These are phyloP conservation scores for Holtermanniella nyarrowii DNA, from an alignment of 768 basidiomycete genomes.

Conservation along the genomic window DNA sequence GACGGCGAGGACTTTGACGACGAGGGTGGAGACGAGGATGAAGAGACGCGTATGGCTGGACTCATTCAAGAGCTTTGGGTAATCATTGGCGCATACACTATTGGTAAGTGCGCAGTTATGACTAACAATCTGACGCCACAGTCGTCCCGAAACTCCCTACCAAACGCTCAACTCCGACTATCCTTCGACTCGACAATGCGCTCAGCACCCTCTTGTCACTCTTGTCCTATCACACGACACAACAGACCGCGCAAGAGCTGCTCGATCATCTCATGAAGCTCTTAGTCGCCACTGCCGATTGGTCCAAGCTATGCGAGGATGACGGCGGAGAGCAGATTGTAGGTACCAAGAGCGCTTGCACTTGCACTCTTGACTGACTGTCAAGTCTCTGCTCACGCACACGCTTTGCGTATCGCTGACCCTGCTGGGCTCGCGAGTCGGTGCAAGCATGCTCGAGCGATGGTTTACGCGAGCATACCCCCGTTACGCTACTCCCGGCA, in stretches of 20 bases:
- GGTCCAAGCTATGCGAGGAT: slow-evolving; percentile 5
- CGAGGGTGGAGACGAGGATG: slow-evolving; percentile 8
- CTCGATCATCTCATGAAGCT: slow-evolving; percentile 1
- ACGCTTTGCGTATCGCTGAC: slow-evolving; percentile 10
- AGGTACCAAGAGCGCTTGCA: neutral
- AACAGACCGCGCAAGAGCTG: slow-evolving; percentile 1
- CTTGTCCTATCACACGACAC: slow-evolving; percentile 7
- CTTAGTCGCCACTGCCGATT: slow-evolving; percentile 1
- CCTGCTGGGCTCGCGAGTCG: slow-evolving; percentile 10
- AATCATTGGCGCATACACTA: neutral
- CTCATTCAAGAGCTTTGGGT: slow-evolving; percentile 1
- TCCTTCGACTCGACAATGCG: slow-evolving; percentile 10
- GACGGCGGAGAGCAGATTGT: slow-evolving; percentile 10
- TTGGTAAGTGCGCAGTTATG: slow-evolving; percentile 3
- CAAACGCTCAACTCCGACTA: slow-evolving; percentile 17
- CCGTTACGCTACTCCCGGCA: slow-evolving; percentile 1
- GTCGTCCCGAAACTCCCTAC: slow-evolving; percentile 7
- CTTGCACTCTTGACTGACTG: neutral
- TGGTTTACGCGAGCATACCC: slow-evolving; percentile 16
- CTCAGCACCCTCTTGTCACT: slow-evolving; percentile 5
- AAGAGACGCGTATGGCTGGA: neutral
- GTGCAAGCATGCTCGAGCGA: slow-evolving; percentile 8
- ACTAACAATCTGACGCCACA: neutral
- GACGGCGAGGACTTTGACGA: slow-evolving; percentile 1
- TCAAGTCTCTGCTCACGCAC: slow-evolving; percentile 16